Base-by-base conservation (phyloP, 1,139 yeast genomes). In the Geotrichum klebahnii region DNA sequence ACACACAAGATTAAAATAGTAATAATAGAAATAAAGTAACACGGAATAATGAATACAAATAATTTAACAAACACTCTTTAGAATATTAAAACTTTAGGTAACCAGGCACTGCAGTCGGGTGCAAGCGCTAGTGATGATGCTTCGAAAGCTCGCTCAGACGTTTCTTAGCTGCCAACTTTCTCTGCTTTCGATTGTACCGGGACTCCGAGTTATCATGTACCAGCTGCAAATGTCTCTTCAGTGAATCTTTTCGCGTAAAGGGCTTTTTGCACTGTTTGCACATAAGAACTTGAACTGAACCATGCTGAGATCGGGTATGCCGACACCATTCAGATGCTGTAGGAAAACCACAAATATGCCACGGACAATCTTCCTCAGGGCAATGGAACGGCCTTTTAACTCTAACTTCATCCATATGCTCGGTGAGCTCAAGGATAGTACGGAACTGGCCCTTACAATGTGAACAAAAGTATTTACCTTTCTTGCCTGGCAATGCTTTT, bases 281-380 rank as follows among this genome's bases (percentile, higher is more conserved):
- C 0, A 67, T 55, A 58, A 79, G 71, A 19, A 55, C 46, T 40
- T 62, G 48, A n/a, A 41, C 47, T 8, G 50, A 26, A 16, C 53
- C 57, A 60, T 83, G 89, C 56, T 80, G 82, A 37, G 76, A 71
- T 34, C 78, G 75, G 53, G 80, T 76, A 58, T 83, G 89, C 53
- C 87, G 76, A 54, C 78, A 70, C 54, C 82, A 73, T 57, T 81
- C 84, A 3, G 81, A 79, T 44, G 77, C 70, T 51, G 83, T 76
- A 28, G 79, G 77, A 48, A 80, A 71, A 0, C 89, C 89, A 38
- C 82, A 67, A 2, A 78, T 65, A 42, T 74, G 71, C 81, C 84
- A 81, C 0, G 84, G 84, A 59, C 90, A 83, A 22, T 70, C 68
- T n/a, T 64, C 61, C 39, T 76, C 73, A 0, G 81, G 81, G 59